phyloP scores from a whole-genome alignment of 1,139 yeast genomes.

The Komagataea norvegica region DNA sequence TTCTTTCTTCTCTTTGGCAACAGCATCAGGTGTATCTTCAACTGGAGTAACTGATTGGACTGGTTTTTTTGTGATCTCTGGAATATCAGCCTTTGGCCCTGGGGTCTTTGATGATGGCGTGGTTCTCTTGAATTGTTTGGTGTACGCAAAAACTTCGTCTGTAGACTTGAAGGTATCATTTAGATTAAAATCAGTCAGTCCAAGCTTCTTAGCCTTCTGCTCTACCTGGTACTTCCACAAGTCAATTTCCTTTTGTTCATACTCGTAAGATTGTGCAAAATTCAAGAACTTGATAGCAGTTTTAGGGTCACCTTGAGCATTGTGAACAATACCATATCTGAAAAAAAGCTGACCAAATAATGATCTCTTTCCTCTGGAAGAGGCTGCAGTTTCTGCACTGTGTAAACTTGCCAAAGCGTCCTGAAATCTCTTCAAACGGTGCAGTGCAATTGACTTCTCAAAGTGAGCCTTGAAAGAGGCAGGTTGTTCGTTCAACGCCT shows the following conservation, averaged over 20 bases:
- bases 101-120: constrained; percentile 4
- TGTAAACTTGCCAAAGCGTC: constrained; percentile 51
- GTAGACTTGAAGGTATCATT: constrained; percentile 8
- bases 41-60: constrained; percentile 1
- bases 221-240: constrained; percentile 44
- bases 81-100: too few relatives aligned
- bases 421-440: constrained; percentile 46
- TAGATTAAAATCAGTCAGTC: constrained; percentile 12
- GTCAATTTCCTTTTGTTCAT: constrained; percentile 26
- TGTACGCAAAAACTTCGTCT: constrained; percentile 12
- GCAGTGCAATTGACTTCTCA: constrained; percentile 54
- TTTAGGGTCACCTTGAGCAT: constrained; percentile 41
- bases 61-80: constrained; percentile 1
- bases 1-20: constrained; percentile 14
- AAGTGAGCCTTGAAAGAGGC: constrained; percentile 47
- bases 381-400: constrained; percentile 52
- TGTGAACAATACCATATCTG: constrained; percentile 50
- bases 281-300: constrained; percentile 47
- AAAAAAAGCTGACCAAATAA: constrained; percentile 58
- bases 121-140: constrained; percentile 6
- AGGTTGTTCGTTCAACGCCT: constrained; percentile 34
- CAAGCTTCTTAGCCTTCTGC: constrained; percentile 28
- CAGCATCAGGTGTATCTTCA: neutral
- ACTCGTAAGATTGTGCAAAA: constrained; percentile 44
- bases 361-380: constrained; percentile 44